Percentiles rank a stretch among this genome's conserved stretches.
Conservation (phyloP, 1,139 yeast species). For the Yamadazyma mexicana region DNA sequence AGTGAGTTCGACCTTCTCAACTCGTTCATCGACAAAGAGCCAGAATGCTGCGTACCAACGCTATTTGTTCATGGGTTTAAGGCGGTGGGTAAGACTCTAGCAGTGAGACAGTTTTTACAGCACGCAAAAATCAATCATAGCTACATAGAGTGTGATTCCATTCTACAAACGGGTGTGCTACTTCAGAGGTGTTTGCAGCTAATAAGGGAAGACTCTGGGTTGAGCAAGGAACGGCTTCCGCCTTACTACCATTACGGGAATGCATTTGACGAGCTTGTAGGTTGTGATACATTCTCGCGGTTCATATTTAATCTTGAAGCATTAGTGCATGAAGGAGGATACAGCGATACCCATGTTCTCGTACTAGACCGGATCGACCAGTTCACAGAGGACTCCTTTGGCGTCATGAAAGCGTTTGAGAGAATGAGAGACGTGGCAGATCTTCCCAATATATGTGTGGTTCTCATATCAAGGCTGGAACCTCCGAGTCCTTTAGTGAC, state of each 20-base stretch:
- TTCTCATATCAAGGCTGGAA: constrained; percentile 39
- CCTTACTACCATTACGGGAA: constrained; percentile 19
- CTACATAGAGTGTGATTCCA: constrained; percentile 38
- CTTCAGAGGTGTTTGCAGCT: constrained; percentile 38
- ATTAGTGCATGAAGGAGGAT: constrained; percentile 32
- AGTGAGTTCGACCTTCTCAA: constrained; percentile 29
- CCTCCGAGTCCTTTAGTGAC: constrained; percentile 50
- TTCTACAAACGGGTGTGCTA: constrained; percentile 36
- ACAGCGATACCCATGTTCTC: constrained; percentile 46
- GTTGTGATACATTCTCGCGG: constrained; percentile 49
- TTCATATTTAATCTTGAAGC: constrained; percentile 43
- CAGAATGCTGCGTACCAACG: constrained; percentile 24
- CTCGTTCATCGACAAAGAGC: constrained; percentile 25
- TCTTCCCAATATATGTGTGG: constrained; percentile 29
- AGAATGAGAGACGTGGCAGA: constrained; percentile 45
- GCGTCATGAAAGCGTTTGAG: constrained; percentile 46
- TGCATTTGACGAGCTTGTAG: constrained; percentile 14
- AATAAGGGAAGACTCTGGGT: constrained; percentile 30
- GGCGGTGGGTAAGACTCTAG: constrained; percentile 40
- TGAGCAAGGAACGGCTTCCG: constrained; percentile 11
- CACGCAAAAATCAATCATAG: constrained; percentile 24
- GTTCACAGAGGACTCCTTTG: constrained; percentile 49
- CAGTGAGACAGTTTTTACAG: constrained; percentile 28
- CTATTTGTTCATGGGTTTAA: constrained; percentile 43
- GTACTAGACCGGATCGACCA: constrained; percentile 62